Evolutionary conservation across 805 yeast genomes (phyloP).

Genomic region (Kodamaea fukazawae): DNA sequence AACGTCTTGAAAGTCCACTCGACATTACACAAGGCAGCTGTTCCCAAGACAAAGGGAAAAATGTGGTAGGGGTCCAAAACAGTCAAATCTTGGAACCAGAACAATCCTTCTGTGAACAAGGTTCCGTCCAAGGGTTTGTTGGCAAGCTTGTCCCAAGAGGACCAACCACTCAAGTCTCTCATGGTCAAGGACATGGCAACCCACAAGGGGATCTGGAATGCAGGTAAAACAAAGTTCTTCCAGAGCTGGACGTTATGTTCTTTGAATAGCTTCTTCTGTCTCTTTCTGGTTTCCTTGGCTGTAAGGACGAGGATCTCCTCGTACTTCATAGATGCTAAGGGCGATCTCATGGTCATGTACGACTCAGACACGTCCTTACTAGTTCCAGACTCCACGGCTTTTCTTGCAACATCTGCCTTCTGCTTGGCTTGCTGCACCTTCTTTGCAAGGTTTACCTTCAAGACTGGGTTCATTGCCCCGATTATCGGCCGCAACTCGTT

Average conservation of each 20-base stretch:
- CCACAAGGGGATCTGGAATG: slow-evolving; percentile 87
- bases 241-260: slow-evolving; percentile 70
- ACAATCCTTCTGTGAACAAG: slow-evolving; percentile 51
- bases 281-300: slow-evolving; percentile 70
- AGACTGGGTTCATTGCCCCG: slow-evolving; percentile 71
- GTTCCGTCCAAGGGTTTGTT: slow-evolving; percentile 49
- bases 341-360: slow-evolving; percentile 20
- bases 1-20: slow-evolving; percentile 79
- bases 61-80: slow-evolving; percentile 58
- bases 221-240: slow-evolving; percentile 74
- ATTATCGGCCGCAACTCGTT: slow-evolving; percentile 68
- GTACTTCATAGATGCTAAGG: slow-evolving; percentile 51
- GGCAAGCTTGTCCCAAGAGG: slow-evolving; percentile 40
- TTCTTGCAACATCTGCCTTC: slow-evolving; percentile 16
- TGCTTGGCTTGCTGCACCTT: slow-evolving; percentile 39
- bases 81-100: slow-evolving; percentile 62
- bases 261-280: slow-evolving; percentile 71
- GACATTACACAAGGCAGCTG: slow-evolving; percentile 68
- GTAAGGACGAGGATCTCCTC: slow-evolving; percentile 77
- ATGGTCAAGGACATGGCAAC: slow-evolving; percentile 71
- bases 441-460: slow-evolving; percentile 55
- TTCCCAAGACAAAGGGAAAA: slow-evolving; percentile 71
- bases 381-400: slow-evolving; percentile 19
- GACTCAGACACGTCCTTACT: slow-evolving; percentile 9
- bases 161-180: slow-evolving; percentile 73